Base-by-base conservation (phyloP, 176 grass and related monocot genomes). In the Melocanna baccifera region DNA sequence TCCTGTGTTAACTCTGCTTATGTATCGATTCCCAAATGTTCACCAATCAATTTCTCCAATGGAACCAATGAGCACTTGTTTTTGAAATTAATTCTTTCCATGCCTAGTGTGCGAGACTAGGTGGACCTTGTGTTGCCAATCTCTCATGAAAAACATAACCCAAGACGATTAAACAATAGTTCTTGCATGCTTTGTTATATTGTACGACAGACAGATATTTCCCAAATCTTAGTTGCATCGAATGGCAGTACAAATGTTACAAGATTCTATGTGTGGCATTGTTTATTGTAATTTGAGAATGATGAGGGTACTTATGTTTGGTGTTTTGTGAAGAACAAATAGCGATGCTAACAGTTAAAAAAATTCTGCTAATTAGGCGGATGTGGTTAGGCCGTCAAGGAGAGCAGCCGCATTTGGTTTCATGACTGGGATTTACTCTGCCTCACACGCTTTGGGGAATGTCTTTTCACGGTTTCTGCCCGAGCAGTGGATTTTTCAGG, bases 401-500 rank as follows among this genome's bases (percentile, higher is more conserved):
- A 90, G 92, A 87, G 82, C 88, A 45, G 61, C 51, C 26, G 88
- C 78, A 78, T 94, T 94, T 86, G 95, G 95, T 57, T 82, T 75
- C 62, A 79, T 97, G 28, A 88, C 92, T 19, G 95, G 95, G 53
- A 80, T 94, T 65, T 87, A 93, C 22, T 97, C 95, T 3, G 92
- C 88, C 3, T 91, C 86, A 11, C 95, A 97, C 45, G 77, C 93
- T 12, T 72, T 97, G 42, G 92, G 92, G 45, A 92, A 92, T 29
- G 71, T 86, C 20, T 83, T 97, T 61, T 84, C 92, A 16, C 78
- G 88, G 53, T 97, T 94, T 68, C 82, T 97, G 8, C 95, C 95
- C 13, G 86, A 84, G 88, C 48, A n/a, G 23, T 94, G 84, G 90
- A 94, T 94, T 73, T 97, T 97, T 90, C 77, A 87, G 95, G 92